These are phyloP conservation scores for Mycosphaerella sp. DNA, from an alignment of 2,329 filamentous ascomycete species.

Conservation along the genomic window DNA sequence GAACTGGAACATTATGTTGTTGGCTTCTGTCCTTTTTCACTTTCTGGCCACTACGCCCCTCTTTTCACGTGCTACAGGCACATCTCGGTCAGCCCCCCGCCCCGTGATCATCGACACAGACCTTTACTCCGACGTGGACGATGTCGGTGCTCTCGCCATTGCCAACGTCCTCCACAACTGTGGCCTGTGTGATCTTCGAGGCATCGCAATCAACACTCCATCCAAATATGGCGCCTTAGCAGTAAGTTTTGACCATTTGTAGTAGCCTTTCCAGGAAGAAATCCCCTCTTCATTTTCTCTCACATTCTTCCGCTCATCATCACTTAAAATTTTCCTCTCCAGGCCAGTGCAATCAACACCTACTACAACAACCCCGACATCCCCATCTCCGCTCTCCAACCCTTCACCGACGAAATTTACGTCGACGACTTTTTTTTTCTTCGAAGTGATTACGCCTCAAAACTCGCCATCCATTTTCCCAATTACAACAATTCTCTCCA, in stretches of 20 bases:
- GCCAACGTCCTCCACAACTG: conserved; percentile 22
- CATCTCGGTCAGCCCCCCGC: no score
- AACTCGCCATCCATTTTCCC: not conserved
- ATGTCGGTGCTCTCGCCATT: conserved; percentile 21
- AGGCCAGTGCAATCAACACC: not conserved
- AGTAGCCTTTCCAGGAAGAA: no score
- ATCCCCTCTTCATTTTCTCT: not conserved
- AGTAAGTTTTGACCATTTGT: not conserved
- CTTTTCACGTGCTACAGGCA: not conserved
- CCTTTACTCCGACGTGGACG: conserved; percentile 21
- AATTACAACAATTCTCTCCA: no score
- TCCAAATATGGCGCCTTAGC: conserved; percentile 17
- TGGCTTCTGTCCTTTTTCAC: not conserved
- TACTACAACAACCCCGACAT: not conserved
- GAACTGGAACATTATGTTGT: not conserved
- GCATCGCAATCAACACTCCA: conserved; percentile 19
- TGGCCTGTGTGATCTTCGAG: conserved; percentile 17
- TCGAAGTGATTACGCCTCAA: not conserved
- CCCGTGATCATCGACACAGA: conserved; percentile 37
- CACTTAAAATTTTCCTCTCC: no score
- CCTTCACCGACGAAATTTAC: not conserved
- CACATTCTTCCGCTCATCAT: not conserved
- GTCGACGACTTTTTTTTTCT: not conserved
- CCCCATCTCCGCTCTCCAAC: not conserved
- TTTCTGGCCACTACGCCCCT: not conserved